Conservation (phyloP, 768 basidiomycete genomes). For the Pleurotus sapidus region DNA sequence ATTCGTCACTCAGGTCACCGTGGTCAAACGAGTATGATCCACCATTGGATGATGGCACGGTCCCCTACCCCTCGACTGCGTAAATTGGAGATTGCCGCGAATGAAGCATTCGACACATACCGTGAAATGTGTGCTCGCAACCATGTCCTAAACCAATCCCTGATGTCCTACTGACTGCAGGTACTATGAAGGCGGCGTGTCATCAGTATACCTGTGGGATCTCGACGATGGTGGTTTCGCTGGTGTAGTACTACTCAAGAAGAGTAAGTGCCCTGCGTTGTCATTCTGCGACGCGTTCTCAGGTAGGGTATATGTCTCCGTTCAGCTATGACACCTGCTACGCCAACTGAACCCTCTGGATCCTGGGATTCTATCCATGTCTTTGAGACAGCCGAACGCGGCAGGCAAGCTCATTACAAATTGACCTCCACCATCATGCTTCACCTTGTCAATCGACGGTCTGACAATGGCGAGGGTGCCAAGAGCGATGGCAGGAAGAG, state of each 20-base stretch:
- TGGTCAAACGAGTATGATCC: conserved; percentile 98
- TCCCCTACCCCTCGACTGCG: conserved; percentile 82
- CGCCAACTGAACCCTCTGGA: conserved; percentile 65
- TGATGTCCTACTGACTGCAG: conserved; percentile 30
- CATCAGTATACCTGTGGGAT: conserved; percentile 98
- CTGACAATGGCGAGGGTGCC: conserved; percentile 27
- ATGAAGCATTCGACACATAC: conserved; percentile 97
- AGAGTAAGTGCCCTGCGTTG: conserved; percentile 52
- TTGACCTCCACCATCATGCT: conserved; percentile 97
- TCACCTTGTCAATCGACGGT: conserved; percentile 65
- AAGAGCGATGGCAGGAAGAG: conserved; percentile 40
- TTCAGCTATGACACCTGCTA: conserved; percentile 57
- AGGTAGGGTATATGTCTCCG: conserved; percentile 3
- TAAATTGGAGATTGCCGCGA: conserved; percentile 88
- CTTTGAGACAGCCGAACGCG: conserved; percentile 91
- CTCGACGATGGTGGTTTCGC: conserved; percentile 95
- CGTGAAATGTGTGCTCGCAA: conserved; percentile 72
- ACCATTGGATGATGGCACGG: conserved; percentile 83
- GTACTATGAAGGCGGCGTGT: conserved; percentile 98
- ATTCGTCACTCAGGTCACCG: conserved; percentile 67
- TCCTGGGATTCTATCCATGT: conserved; percentile 99
- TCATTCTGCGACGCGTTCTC: background rate
- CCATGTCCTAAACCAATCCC: background rate
- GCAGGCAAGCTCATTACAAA: conserved; percentile 93
- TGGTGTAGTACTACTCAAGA: conserved; percentile 94